Conservation (phyloP, 1,139 yeast genomes). For the Debaryomyces fabryi region DNA sequence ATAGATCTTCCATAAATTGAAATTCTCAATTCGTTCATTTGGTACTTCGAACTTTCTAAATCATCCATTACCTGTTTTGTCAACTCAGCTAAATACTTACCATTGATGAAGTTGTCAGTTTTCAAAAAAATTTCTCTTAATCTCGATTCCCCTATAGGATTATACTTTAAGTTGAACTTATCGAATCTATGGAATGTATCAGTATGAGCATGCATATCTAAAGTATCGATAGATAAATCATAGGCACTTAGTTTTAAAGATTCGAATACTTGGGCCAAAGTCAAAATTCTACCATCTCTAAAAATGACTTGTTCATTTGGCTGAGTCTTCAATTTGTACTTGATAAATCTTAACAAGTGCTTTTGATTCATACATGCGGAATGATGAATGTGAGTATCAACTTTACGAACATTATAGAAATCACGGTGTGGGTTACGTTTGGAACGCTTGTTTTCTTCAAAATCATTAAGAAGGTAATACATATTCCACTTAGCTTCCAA, state of each 20-base stretch:
- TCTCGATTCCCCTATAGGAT: slow-evolving; percentile 97
- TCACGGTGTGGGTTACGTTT: slow-evolving; percentile 86
- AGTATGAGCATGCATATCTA: slow-evolving; percentile 99
- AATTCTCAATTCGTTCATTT: slow-evolving; percentile 94
- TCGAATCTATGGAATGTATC: slow-evolving; percentile 98
- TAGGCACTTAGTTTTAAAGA: slow-evolving; percentile 90
- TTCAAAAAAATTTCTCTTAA: slow-evolving; percentile 92
- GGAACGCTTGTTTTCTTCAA: slow-evolving; percentile 87
- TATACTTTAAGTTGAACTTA: slow-evolving; percentile 94
- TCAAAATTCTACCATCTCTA: slow-evolving; percentile 90
- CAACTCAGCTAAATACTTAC: slow-evolving; percentile 87
- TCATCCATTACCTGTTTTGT: slow-evolving; percentile 93
- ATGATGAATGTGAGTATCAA: slow-evolving; percentile 98
- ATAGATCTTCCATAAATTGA: slow-evolving; percentile 88
- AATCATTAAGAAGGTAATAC: slow-evolving; percentile 84
- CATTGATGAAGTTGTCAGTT: slow-evolving; percentile 90
- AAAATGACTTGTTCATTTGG: slow-evolving; percentile 89
- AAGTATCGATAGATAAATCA: slow-evolving; percentile 91
- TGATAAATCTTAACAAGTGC: slow-evolving; percentile 90
- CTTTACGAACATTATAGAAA: slow-evolving; percentile 96
- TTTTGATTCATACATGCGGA: slow-evolving; percentile 99
- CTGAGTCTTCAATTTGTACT: slow-evolving; percentile 65
- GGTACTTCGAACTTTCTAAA: slow-evolving; percentile 92
- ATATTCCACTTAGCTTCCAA: slow-evolving; percentile 96
- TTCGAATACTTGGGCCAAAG: slow-evolving; percentile 84